Conservation (phyloP, 208 protist genomes). For the Novymonas esmeraldas region DNA sequence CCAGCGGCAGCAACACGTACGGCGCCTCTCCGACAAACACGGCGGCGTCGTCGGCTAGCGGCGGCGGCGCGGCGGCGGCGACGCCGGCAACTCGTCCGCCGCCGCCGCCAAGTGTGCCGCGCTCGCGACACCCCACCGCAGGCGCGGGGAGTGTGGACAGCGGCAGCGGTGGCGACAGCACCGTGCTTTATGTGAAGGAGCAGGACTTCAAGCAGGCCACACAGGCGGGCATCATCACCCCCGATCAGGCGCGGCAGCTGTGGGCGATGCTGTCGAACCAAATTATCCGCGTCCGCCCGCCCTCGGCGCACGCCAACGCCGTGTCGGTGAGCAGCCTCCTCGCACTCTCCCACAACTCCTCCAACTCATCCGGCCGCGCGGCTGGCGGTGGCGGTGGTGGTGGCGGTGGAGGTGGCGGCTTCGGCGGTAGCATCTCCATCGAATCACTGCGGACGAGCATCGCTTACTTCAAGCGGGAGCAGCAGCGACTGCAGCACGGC, state of each 20-base stretch:
- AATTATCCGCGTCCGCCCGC: slow-evolving; percentile 60
- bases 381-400: slow-evolving; percentile 12
- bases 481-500: slow-evolving; percentile 42
- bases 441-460: slow-evolving; percentile 77
- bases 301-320: slow-evolving; percentile 23
- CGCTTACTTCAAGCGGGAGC: slow-evolving; percentile 71
- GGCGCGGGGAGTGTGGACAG: neutral
- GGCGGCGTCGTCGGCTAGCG: neutral
- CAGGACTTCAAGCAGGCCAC: slow-evolving; percentile 78
- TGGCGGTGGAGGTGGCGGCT: slow-evolving; percentile 8
- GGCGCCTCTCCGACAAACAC: slow-evolving; percentile 17
- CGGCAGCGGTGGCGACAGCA: neutral
- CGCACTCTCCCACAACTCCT: slow-evolving; percentile 37
- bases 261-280: slow-evolving; percentile 89
- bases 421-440: slow-evolving; percentile 68
- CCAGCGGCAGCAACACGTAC: slow-evolving; percentile 1
- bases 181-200: slow-evolving; percentile 67
- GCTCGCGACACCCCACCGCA: slow-evolving; percentile 7
- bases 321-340: slow-evolving; percentile 45
- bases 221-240: slow-evolving; percentile 77
- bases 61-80: neutral
- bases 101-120: slow-evolving; percentile 16
- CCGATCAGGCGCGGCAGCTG: slow-evolving; percentile 81
- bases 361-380: slow-evolving; percentile 6
- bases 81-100: neutral